Conservation (phyloP, 208 protist genomes). For the Leishmania turanica region DNA sequence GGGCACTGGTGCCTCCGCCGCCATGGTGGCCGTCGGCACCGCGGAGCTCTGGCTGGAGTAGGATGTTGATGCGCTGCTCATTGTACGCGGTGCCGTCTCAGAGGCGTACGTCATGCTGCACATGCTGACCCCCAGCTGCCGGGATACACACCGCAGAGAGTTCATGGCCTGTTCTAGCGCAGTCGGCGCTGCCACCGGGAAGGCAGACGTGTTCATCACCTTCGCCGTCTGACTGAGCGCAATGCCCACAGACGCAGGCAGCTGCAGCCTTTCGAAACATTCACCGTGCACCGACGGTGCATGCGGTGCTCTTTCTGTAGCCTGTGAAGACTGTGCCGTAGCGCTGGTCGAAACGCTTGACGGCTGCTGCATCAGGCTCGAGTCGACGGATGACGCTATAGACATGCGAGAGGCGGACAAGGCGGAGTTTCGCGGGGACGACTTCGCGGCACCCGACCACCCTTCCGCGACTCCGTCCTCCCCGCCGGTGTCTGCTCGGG, state of each 20-base stretch:
- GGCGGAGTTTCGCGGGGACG: background rate
- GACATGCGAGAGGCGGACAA: constrained; percentile 4
- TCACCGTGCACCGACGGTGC: background rate
- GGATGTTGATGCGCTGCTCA: background rate
- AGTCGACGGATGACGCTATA: background rate
- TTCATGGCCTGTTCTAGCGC: constrained; percentile 21
- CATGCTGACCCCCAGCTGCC: constrained; percentile 16
- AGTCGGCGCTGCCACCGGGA: background rate
- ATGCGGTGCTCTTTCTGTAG: background rate
- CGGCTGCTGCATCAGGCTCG: background rate
- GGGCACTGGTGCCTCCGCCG: background rate
- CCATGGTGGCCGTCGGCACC: background rate
- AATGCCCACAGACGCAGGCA: background rate
- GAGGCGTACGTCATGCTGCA: constrained; percentile 6
- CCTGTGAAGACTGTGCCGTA: background rate
- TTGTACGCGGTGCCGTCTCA: background rate
- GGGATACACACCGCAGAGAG: constrained; percentile 13
- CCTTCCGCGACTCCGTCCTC: background rate
- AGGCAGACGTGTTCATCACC: background rate
- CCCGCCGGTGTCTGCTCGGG: background rate
- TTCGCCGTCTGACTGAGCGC: background rate
- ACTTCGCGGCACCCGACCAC: background rate
- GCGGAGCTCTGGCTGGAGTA: background rate
- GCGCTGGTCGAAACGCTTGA: background rate
- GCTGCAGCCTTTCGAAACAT: background rate